Conservation (phyloP, 2,329 filamentous ascomycete species). For the Coniella lustricola region DNA sequence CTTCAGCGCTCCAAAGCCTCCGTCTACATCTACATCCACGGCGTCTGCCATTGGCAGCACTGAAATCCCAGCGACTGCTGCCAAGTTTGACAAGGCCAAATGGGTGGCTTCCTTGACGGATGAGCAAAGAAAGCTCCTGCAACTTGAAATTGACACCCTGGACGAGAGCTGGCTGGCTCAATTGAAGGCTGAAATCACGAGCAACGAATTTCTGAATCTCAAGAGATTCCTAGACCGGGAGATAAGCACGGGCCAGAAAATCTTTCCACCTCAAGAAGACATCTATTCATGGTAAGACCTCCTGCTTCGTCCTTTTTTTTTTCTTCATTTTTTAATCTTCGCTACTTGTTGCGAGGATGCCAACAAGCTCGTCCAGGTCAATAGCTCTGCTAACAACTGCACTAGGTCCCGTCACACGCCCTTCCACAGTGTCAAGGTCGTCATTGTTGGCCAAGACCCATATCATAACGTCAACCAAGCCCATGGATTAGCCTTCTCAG, state of each 20-base stretch:
- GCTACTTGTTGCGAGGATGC: too few relatives aligned
- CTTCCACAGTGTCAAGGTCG: slow-evolving; percentile 78
- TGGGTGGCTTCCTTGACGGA: slow-evolving; percentile 75
- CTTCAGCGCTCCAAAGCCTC: slow-evolving; percentile 64
- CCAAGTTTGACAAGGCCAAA: slow-evolving; percentile 78
- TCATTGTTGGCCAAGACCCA: slow-evolving; percentile 92
- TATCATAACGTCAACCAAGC: slow-evolving; percentile 96
- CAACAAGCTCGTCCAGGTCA: too few relatives aligned
- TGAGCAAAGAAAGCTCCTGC: slow-evolving; percentile 76
- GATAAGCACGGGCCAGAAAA: slow-evolving; percentile 62
- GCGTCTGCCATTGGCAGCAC: slow-evolving; percentile 12
- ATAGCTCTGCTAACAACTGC: slow-evolving; percentile 8
- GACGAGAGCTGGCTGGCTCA: slow-evolving; percentile 86
- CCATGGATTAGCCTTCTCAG: slow-evolving; percentile 92
- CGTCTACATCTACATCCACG: slow-evolving; percentile 22
- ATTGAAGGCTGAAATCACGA: slow-evolving; percentile 78
- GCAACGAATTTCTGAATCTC: slow-evolving; percentile 73
- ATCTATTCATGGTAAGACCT: slow-evolving; percentile 81
- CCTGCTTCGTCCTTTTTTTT: neutral
- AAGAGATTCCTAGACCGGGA: slow-evolving; percentile 84
- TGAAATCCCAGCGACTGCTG: slow-evolving; percentile 17
- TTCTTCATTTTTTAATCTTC: too few relatives aligned
- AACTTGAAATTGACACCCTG: slow-evolving; percentile 86
- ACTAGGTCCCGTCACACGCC: slow-evolving; percentile 90
- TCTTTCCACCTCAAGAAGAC: slow-evolving; percentile 83